Conservation (phyloP, 805 yeast genomes). For the Cyberlindnera veronae region DNA sequence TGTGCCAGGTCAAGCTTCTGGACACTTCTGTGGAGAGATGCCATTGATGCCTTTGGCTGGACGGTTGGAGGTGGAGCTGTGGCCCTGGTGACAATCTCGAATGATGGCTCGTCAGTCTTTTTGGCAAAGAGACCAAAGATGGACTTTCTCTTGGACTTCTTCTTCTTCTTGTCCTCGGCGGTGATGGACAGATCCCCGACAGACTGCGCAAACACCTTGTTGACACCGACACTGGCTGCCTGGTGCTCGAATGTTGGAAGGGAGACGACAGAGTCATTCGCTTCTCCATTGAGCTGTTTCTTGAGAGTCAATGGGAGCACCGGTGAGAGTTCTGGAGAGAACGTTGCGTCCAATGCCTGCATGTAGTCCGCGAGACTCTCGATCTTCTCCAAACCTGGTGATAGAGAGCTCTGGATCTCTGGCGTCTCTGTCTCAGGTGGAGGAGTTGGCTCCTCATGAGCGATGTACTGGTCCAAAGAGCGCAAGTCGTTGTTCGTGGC, state of each 20-base stretch:
- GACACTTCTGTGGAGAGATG: slow-evolving; percentile 11
- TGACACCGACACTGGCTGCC: slow-evolving; percentile 8
- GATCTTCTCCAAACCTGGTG: slow-evolving; percentile 11
- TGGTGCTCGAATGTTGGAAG: slow-evolving; percentile 16
- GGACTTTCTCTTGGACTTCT: slow-evolving; percentile 22
- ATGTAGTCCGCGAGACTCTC: slow-evolving; percentile 3
- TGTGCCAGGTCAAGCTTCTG: slow-evolving; percentile 2
- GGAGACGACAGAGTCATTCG: slow-evolving; percentile 15
- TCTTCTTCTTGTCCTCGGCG: too few relatives aligned
- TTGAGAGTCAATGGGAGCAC: slow-evolving; percentile 7
- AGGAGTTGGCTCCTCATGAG: neutral
- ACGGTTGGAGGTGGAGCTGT: slow-evolving; percentile 4
- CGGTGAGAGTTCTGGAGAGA: slow-evolving; percentile 9
- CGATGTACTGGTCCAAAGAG: slow-evolving; percentile 12
- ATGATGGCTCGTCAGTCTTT: slow-evolving; percentile 21
- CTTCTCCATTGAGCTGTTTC: slow-evolving; percentile 2
- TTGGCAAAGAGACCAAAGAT: slow-evolving; percentile 22
- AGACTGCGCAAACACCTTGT: slow-evolving; percentile 10
- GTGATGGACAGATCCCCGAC: slow-evolving; percentile 8
- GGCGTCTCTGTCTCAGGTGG: slow-evolving; percentile 1
- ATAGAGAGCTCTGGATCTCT: slow-evolving; percentile 4
- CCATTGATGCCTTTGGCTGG: slow-evolving; percentile 15
- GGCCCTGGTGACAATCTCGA: slow-evolving; percentile 25
- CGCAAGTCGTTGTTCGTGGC: slow-evolving; percentile 9
- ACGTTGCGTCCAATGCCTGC: slow-evolving; percentile 4